phyloP scores from a whole-genome alignment of 2,329 filamentous ascomycete genomes.

The Rhytidhysteron rufulum region DNA sequence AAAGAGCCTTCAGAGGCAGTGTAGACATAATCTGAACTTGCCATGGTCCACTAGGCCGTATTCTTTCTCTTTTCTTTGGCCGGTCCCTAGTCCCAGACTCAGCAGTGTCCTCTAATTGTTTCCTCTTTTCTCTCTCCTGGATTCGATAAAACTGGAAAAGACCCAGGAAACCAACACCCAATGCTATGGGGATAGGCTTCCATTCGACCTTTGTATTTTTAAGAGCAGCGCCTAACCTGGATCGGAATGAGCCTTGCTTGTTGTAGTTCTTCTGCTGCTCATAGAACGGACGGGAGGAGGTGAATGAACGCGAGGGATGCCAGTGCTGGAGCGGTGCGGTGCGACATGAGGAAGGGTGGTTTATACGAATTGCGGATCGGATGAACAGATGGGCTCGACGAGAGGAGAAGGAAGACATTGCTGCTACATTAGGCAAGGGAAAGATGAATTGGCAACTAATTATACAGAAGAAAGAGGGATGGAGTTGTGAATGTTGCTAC shows the following conservation, averaged over 20 bases:
- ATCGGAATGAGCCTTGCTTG: conserved; percentile 52
- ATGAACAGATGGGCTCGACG: conserved; percentile 18
- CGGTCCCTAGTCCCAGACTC: conserved; percentile 40
- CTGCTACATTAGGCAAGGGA: conserved; percentile 16
- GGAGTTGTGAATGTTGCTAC: too few species aligned
- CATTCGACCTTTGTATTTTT: conserved; percentile 70
- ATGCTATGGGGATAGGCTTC: conserved; percentile 84
- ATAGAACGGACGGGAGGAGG: conserved; percentile 39
- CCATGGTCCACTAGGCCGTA: conserved; percentile 84
- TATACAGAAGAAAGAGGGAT: conserved; percentile 1
- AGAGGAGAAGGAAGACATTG: conserved; percentile 24
- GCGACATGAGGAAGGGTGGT: conserved; percentile 9
- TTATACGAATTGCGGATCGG: conserved; percentile 12
- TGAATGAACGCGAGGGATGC: conserved; percentile 28
- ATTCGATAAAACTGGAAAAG: conserved; percentile 80
- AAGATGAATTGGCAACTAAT: neutral
- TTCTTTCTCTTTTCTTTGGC: conserved; percentile 55
- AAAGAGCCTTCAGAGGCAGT: conserved; percentile 84
- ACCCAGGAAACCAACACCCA: conserved; percentile 82
- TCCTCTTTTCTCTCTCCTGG: conserved; percentile 48
- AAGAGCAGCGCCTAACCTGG: conserved; percentile 56
- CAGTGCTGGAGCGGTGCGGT: conserved; percentile 14
- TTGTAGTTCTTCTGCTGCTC: conserved; percentile 40
- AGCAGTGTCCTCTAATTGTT: conserved; percentile 34
- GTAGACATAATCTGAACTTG: conserved; percentile 93